Base-by-base conservation (phyloP, 108 stramenopile genomes). In the Mediolabrus comicus region DNA sequence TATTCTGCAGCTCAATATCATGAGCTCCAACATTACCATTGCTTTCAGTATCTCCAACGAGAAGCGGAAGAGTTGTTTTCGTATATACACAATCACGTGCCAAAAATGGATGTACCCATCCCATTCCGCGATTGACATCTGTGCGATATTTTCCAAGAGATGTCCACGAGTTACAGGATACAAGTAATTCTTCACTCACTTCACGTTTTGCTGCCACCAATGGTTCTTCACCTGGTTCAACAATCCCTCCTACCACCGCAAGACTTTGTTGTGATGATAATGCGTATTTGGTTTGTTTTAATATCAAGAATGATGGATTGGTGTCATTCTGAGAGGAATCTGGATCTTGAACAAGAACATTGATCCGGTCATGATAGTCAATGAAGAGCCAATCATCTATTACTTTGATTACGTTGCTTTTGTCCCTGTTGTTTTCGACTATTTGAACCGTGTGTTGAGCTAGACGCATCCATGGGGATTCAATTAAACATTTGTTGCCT, bases 331-430 rank as follows among this genome's bases (percentile, higher is more conserved):
- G 12, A 7, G 41, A 16, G 4, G 38, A 30, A 7, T 59, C 16
- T 1, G 77, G 77, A 19, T 55, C 65, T 63, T 94, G 79, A 10
- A 94, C 92, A 1, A 94, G 73, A 6, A 94, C 90, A 66, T 91
- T 91, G 62, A 94, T 87, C 36, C 90, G 75, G 85, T 94, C 92
- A 65, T 94, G 87, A 74, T 94, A 94, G 56, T 94, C 92, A 41
- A 94, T 87, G 78, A 82, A 94, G 24, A 94, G 59, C 92, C 92
- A 94, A 71, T 94, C 92, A 54, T 88, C 77, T 32, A 91, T 87
- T 3, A 84, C 67, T 34, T 38, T 74, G n/a, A n/a, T 34, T 3
- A 2, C 26, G 28, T 46, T 25, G 27, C 59, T 27, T 0, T 36
- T 39, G 51, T 34, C 17, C 1, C 35, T 61, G 36, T 81, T 53